These are phyloP conservation scores for Septoria linicola DNA, from an alignment of 2,329 filamentous ascomycete genomes.

Conservation along the genomic window DNA sequence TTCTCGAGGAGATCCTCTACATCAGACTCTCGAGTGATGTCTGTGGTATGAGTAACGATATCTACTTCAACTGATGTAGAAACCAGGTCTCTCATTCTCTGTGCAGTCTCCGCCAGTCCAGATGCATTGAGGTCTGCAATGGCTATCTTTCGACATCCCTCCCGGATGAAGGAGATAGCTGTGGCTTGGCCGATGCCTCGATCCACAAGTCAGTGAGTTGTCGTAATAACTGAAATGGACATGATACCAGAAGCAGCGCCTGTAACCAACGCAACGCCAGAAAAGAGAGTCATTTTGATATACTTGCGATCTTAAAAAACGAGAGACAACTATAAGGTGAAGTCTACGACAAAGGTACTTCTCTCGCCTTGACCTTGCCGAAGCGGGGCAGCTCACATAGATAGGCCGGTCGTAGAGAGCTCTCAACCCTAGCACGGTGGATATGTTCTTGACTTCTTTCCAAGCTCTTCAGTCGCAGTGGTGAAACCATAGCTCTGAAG, in stretches of 20 bases:
- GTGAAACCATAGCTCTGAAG: not conserved
- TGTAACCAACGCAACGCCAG: slow-evolving; percentile 38
- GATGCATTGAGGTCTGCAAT: slow-evolving; percentile 43
- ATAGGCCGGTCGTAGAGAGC: slow-evolving; percentile 5
- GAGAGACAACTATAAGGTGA: no score
- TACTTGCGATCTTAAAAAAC: no score
- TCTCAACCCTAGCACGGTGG: slow-evolving; percentile 5
- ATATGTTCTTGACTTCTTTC: not conserved
- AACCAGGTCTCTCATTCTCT: slow-evolving; percentile 32
- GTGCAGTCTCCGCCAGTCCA: slow-evolving; percentile 39
- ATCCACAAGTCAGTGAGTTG: not conserved
- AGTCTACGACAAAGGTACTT: not conserved
- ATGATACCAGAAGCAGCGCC: slow-evolving; percentile 36
- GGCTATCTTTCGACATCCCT: slow-evolving; percentile 47
- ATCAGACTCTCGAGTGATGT: slow-evolving; percentile 41
- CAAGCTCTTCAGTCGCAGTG: not conserved
- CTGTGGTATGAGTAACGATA: slow-evolving; percentile 35
- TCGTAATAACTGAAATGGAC: not conserved
- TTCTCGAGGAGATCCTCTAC: slow-evolving; percentile 39
- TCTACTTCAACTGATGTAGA: slow-evolving; percentile 22
- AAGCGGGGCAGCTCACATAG: slow-evolving; percentile 5
- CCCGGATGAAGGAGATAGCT: slow-evolving; percentile 46
- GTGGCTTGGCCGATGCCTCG: slow-evolving; percentile 47
- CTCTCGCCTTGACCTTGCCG: slow-evolving; percentile 1
- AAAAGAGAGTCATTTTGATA: slow-evolving; percentile 30